Conservation (phyloP, 805 yeast genomes). For the Nakazawaea siamensis region DNA sequence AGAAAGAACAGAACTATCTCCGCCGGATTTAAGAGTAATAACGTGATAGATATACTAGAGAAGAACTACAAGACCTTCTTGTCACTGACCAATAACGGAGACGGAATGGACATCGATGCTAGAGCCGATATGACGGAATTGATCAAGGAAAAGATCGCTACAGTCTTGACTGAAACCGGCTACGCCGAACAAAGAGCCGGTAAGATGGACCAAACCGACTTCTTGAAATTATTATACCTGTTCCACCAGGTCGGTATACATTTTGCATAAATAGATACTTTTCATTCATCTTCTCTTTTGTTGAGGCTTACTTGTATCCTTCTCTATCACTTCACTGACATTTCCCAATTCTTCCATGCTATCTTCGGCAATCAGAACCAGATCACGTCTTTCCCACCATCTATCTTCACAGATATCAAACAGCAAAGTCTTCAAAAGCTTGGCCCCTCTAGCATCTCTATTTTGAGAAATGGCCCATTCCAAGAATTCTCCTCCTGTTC, state of each 20-base stretch:
- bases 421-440: slow-evolving; percentile 78
- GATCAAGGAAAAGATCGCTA: slow-evolving; percentile 63
- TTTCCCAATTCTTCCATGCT: slow-evolving; percentile 86
- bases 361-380: slow-evolving; percentile 81
- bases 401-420: slow-evolving; percentile 89
- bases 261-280: slow-evolving; percentile 51
- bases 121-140: slow-evolving; percentile 31
- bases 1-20: slow-evolving; percentile 89
- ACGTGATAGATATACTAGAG: slow-evolving; percentile 74
- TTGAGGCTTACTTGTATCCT: slow-evolving; percentile 41
- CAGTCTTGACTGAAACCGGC: slow-evolving; percentile 73
- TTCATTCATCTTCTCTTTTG: slow-evolving; percentile 43
- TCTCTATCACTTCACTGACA: slow-evolving; percentile 79
- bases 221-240: slow-evolving; percentile 75
- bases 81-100: slow-evolving; percentile 40
- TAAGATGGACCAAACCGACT: slow-evolving; percentile 93
- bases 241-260: slow-evolving; percentile 97
- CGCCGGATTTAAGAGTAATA: slow-evolving; percentile 82
- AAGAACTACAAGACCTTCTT: slow-evolving; percentile 80
- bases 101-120: slow-evolving; percentile 36
- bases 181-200: slow-evolving; percentile 83
- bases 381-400: slow-evolving; percentile 99
- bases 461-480: slow-evolving; percentile 91
- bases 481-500: slow-evolving; percentile 80
- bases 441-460: slow-evolving; percentile 85